Evolutionary conservation across 495 filamentous ascomycete genomes (phyloP).

Genomic region (Echria macrotheca): DNA sequence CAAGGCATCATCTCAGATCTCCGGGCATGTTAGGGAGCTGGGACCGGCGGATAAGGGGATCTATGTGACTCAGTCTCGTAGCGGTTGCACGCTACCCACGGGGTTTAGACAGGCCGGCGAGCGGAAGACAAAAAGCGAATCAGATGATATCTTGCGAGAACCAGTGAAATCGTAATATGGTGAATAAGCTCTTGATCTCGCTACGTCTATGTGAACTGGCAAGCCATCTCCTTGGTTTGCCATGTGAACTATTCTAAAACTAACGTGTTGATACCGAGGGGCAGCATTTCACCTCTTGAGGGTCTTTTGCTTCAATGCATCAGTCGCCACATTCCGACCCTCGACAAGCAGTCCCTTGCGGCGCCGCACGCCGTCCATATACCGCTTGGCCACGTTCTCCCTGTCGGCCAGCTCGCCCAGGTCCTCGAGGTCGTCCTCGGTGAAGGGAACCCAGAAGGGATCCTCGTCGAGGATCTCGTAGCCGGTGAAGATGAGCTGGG

Average conservation of each 20-base stretch:
- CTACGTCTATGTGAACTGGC: not conserved
- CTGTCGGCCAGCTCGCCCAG: slow-evolving; percentile 85
- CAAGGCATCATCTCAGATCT: too few relatives aligned
- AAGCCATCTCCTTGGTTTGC: not conserved
- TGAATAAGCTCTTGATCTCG: too few relatives aligned
- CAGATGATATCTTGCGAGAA: too few relatives aligned
- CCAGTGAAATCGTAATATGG: too few relatives aligned
- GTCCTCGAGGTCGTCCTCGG: slow-evolving; percentile 95
- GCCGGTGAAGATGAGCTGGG: slow-evolving; percentile 88
- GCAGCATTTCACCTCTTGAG: slow-evolving; percentile 75
- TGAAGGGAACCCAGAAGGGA: slow-evolving; percentile 95
- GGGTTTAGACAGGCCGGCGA: too few relatives aligned
- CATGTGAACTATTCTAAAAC: not conserved
- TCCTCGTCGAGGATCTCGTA: slow-evolving; percentile 89
- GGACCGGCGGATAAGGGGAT: too few relatives aligned
- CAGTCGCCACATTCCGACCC: slow-evolving; percentile 62
- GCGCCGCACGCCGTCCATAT: slow-evolving; percentile 81
- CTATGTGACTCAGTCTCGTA: too few relatives aligned
- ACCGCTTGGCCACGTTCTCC: slow-evolving; percentile 93
- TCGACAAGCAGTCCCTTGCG: slow-evolving; percentile 84
- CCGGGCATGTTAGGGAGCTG: slow-evolving; percentile 2
- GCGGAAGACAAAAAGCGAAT: too few relatives aligned
- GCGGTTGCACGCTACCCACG: too few relatives aligned
- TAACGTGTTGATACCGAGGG: too few relatives aligned
- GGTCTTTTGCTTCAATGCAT: slow-evolving; percentile 99